Base-by-base conservation (phyloP, 495 filamentous ascomycete genomes). In the Neurospora tetraspora region DNA sequence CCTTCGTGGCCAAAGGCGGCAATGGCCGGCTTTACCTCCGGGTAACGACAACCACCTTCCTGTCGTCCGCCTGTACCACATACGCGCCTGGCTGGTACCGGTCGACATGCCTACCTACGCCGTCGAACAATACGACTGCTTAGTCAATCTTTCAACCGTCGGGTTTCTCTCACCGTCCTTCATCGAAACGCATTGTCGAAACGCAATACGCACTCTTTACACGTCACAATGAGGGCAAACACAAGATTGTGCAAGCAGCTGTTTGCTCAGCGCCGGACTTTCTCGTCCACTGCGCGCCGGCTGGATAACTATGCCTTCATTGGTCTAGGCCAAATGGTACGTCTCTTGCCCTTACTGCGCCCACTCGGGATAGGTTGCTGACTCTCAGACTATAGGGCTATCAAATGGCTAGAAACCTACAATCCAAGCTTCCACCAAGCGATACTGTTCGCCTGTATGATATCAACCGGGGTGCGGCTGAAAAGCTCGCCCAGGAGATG, bases 391-490 rank as follows among this genome's bases (percentile, higher is more conserved):
- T 71, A 34, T 74, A 86, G 85, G 92, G 92, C 3, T 95, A 92
- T 72, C 89, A 92, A 75, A 96, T 97, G 93, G 93, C 93, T n/a
- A 89, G 88, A 79, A 97, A 96, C 76, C 83, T 97, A 2, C 91
- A 92, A 74, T 84, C 89, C 36, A 95, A 94, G 77, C 88, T 96
- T 11, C 85, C 92, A 5, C 84, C 88, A 2, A 83, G 81, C 27
- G 93, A 96, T 78, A 90, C 85, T 3, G 73, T 97, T 18, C 82
- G 89, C 31, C 79, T 97, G 23, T 91, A 89, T 72, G 93, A 97
- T 78, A 89, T 94, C 76, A 95, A 96, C 75, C 79, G 83, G 34
- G 84, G 85, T 53, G 86, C 88, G 1, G 84, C 86, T 18, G 79
- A 86, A 70, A 85, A 83, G 72, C 91, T 96, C 76, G 84, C 86